Evolutionary conservation across 352 stramenopile species (phyloP).

Genomic region (Phytopythium kandeliae): DNA sequence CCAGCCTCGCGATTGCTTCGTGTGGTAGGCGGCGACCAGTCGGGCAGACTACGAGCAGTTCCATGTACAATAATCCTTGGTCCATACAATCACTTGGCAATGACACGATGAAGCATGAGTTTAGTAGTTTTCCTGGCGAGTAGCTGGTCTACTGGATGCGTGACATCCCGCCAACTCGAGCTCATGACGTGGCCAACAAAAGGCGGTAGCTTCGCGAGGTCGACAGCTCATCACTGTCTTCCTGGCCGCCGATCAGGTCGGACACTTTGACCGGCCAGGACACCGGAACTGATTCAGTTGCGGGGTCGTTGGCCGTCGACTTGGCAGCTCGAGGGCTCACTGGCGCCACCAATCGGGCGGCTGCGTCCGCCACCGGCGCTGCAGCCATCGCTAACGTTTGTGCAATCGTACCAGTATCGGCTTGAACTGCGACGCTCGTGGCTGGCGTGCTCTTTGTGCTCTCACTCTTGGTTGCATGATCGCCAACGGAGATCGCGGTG

Average conservation of each 20-base stretch:
- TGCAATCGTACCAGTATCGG: no score
- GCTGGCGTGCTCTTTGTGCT: background rate
- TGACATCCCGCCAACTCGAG: background rate
- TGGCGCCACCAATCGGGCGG: background rate
- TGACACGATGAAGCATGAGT: background rate
- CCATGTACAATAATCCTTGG: constrained; percentile 4
- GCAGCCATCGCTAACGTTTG: background rate
- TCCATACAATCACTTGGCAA: background rate
- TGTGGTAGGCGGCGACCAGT: constrained; percentile 19
- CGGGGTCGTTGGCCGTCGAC: no score
- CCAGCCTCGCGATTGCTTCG: constrained; percentile 29
- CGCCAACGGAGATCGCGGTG: background rate
- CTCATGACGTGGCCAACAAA: background rate
- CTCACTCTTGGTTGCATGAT: background rate
- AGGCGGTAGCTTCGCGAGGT: constrained; percentile 3
- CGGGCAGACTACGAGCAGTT: background rate
- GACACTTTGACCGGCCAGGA: background rate
- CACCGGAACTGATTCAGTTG: no score
- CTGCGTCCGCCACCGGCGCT: background rate
- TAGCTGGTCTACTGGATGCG: no score
- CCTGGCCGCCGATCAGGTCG: background rate
- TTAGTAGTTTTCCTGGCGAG: background rate
- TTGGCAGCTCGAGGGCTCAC: background rate
- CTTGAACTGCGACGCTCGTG: background rate
- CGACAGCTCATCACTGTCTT: constrained; percentile 2